Conservation (phyloP, 2,329 filamentous ascomycete genomes). For the Parastagonospora nodorum region DNA sequence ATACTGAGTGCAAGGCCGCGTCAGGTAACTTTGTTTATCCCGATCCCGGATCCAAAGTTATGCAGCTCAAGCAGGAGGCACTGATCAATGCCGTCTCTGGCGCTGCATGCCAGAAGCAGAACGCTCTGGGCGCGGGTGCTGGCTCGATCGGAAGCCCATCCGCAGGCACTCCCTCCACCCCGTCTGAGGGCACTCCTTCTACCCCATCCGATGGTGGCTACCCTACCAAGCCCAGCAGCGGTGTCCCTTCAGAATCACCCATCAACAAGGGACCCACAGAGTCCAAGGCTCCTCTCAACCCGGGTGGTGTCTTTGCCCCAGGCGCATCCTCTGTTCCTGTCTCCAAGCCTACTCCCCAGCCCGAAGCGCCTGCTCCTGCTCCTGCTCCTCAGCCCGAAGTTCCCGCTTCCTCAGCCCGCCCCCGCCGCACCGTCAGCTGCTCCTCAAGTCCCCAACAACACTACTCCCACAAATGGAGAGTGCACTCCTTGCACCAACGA, state of each 20-base stretch:
- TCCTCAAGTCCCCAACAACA: conserved; percentile 12
- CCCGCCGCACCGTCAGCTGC: conserved; percentile 10
- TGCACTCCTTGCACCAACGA: conserved; percentile 47
- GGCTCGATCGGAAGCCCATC: conserved; percentile 35
- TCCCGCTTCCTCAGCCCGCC: conserved; percentile 7
- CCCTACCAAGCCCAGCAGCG: conserved; percentile 8
- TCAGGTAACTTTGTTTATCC: conserved; percentile 67
- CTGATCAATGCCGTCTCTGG: conserved; percentile 28
- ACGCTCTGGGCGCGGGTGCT: conserved; percentile 37
- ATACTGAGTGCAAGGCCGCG: conserved; percentile 56
- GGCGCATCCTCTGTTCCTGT: conserved; percentile 36
- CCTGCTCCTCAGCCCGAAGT: conserved; percentile 15
- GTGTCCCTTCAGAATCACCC: conserved; percentile 4
- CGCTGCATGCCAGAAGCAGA: conserved; percentile 35
- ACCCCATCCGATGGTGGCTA: not conserved
- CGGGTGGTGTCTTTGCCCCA: conserved; percentile 32
- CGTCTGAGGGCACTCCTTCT: conserved; percentile 1
- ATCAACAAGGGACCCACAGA: conserved; percentile 7
- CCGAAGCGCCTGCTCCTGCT: conserved; percentile 5
- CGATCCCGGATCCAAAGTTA: conserved; percentile 63
- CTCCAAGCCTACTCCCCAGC: conserved; percentile 10
- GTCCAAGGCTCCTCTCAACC: conserved; percentile 14
- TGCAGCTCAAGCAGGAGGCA: too few species aligned
- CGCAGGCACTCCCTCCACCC: conserved; percentile 2
- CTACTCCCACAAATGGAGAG: conserved; percentile 16